A percentile compares a stretch with the other conserved stretches of the same genome.
Conservation (phyloP, 305 asterid genomes). For the Solanum hybrid region DNA sequence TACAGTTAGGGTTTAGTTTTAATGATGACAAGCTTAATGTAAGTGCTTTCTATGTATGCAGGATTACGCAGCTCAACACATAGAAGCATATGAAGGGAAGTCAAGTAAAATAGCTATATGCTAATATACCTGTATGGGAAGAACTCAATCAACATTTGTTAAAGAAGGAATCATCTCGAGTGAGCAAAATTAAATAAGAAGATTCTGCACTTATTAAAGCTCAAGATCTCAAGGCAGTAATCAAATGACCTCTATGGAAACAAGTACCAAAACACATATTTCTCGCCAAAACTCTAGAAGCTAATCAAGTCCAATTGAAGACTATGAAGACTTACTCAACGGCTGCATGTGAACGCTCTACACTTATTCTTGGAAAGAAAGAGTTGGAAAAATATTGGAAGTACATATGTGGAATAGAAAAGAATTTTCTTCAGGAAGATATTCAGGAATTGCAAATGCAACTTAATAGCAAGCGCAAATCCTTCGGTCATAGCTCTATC, state of each 20-base stretch:
- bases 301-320: neutral
- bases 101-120: neutral
- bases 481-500: neutral
- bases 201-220: neutral
- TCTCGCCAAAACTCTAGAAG: neutral
- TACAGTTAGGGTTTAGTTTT: neutral
- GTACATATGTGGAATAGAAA: neutral
- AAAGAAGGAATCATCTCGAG: neutral
- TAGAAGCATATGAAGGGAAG: neutral
- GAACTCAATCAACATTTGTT: neutral
- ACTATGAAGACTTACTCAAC: neutral
- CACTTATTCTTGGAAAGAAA: neutral
- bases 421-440: neutral
- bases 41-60: neutral
- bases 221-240: neutral
- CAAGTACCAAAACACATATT: neutral
- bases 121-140: neutral
- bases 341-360: neutral
- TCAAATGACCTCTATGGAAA: neutral
- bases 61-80: neutral
- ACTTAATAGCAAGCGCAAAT: neutral
- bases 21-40: neutral
- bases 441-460: neutral
- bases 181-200: neutral
- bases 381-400: neutral